phyloP scores from a whole-genome alignment of 2,329 filamentous ascomycete genomes.

The Parafenestella ontariensis region DNA sequence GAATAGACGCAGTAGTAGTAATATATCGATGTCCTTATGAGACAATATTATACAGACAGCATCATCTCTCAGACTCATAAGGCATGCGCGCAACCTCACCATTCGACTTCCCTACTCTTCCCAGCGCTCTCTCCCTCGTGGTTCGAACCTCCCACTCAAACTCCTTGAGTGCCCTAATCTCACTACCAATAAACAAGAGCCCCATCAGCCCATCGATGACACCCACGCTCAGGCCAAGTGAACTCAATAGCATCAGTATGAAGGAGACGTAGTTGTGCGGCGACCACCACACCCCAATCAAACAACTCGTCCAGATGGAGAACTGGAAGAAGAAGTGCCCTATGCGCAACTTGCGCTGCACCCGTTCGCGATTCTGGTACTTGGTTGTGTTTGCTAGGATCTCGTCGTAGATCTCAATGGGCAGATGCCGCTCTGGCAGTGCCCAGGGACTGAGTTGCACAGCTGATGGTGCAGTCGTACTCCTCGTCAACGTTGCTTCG shows the following conservation, averaged over 20 bases:
- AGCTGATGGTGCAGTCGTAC: slow-evolving; percentile 12
- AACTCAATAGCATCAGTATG: slow-evolving; percentile 78
- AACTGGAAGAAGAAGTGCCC: slow-evolving; percentile 76
- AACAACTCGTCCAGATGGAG: slow-evolving; percentile 72
- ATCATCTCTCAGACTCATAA: slow-evolving; percentile 1
- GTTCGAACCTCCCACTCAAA: slow-evolving; percentile 86
- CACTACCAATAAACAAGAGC: slow-evolving; percentile 82
- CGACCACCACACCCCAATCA: slow-evolving; percentile 86
- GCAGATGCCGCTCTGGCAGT: slow-evolving; percentile 45
- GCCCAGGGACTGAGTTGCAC: slow-evolving; percentile 16
- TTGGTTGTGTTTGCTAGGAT: slow-evolving; percentile 73
- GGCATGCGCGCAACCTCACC: not conserved
- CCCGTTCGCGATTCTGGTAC: slow-evolving; percentile 74
- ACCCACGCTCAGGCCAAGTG: slow-evolving; percentile 77
- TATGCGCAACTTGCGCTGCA: slow-evolving; percentile 75
- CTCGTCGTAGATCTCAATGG: slow-evolving; percentile 68
- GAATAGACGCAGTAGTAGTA: no score
- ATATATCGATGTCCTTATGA: no score
- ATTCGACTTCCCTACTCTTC: slow-evolving; percentile 7
- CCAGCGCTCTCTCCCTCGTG: slow-evolving; percentile 37
- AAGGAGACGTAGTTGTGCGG: slow-evolving; percentile 79
- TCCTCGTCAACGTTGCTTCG: slow-evolving; percentile 71
- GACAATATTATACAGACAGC: not conserved
- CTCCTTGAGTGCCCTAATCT: slow-evolving; percentile 82
- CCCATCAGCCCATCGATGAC: slow-evolving; percentile 86